Percentiles rank a stretch among this genome's conserved stretches.
phyloP scores from a whole-genome alignment of 345 rosid species.

The rapeseed (Brassica napus) region DNA sequence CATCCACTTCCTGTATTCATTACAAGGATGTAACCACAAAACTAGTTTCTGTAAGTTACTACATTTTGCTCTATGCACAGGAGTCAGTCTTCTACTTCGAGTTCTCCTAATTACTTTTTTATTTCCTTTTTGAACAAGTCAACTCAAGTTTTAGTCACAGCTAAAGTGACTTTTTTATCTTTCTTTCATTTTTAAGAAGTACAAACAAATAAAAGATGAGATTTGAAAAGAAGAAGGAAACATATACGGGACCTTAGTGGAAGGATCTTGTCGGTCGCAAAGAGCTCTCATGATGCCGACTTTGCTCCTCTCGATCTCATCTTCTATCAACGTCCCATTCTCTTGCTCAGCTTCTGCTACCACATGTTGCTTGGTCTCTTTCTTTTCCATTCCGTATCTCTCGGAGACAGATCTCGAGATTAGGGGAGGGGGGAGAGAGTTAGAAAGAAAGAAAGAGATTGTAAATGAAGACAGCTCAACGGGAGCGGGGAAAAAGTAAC shows the following conservation, averaged over 20 bases:
- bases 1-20: slow-evolving; percentile 59
- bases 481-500: not conserved
- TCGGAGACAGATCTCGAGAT: slow-evolving; percentile 29
- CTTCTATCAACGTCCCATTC: slow-evolving; percentile 34
- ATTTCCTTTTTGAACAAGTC: not conserved
- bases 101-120: not conserved
- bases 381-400: slow-evolving; percentile 17
- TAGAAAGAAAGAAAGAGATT: not conserved
- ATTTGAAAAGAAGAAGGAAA: not conserved
- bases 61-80: not conserved
- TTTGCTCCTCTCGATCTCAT: slow-evolving; percentile 73
- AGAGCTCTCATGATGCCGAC: slow-evolving; percentile 79
- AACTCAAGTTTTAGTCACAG: not conserved
- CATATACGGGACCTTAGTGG: slow-evolving; percentile 55
- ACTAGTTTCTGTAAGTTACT: not conserved
- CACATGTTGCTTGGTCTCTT: slow-evolving; percentile 6
- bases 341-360: slow-evolving; percentile 1
- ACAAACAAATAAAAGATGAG: not conserved
- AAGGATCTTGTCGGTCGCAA: slow-evolving; percentile 70
- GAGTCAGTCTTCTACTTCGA: not conserved
- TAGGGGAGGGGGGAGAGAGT: not conserved
- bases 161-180: not conserved
- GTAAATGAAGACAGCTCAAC: slow-evolving; percentile 9
- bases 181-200: not conserved
- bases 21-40: not conserved